Base-by-base conservation (phyloP, 768 basidiomycete genomes). In the Phylloporus scabripes region DNA sequence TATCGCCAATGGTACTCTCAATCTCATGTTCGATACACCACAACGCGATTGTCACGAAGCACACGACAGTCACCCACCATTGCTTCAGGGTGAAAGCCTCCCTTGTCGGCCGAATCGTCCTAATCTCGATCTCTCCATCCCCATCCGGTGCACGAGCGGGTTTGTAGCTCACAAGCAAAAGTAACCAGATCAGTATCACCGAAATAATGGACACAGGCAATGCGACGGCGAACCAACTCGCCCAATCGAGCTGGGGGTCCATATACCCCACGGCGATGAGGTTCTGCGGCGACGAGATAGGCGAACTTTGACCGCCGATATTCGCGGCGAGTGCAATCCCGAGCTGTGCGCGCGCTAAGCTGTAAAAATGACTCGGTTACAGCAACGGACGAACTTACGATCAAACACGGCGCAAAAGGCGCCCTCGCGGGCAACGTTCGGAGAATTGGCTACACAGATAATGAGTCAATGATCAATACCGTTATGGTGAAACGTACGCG, bases 271-370 rank as follows among this genome's bases (percentile, higher is more conserved):
- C 71, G 4, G 94, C 93, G 52, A 99, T 97, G 24, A 98, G 78
- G 65, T 98, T 99, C 68, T 99, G 95, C 1, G 95, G 95, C 0
- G 94, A 97, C 2, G 95, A 97, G 50, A 98, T 98, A 2, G 94
- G 95, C 0, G 94, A 97, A 43, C 86, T 89, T 68, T 97, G 94
- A 0, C 96, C 96, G 11, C 96, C 96, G 51, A 98, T 93, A 63
- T 98, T 99, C 17, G 94, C 92, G 0, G 95, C 93, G n/a, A 99
- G 78, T 1, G 96, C 95, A 56, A 99, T 98, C 7, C 87, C 94
- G 46, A 99, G 79, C 92, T 96, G 53, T 5, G 33, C 17, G 31
- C 8, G 15, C 10, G 31, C 10, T 36, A 17, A 12, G 17, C 7
- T 21, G 10, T 23, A 61, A 41, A 23, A 57, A 43, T 26, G n/a